Percentiles rank a stretch among this genome's conserved stretches.
Conservation (phyloP, 2,329 filamentous ascomycete genomes). For the Lasiodiplodia sp. region DNA sequence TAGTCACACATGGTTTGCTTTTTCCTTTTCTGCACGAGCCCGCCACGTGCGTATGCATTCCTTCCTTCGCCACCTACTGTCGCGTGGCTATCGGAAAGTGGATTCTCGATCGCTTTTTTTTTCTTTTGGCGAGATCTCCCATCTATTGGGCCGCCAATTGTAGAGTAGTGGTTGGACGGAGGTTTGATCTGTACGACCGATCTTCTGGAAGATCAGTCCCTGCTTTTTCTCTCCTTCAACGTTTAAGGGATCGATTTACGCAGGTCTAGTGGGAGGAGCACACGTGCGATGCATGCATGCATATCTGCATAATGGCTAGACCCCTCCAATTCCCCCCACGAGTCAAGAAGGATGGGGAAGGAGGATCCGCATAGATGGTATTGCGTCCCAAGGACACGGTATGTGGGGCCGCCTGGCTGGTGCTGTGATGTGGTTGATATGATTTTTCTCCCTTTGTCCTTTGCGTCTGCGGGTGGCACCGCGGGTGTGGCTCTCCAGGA, state of each 20-base stretch:
- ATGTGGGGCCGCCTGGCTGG: background rate
- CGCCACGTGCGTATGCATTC: background rate
- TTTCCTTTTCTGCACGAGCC: background rate
- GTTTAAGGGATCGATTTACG: background rate
- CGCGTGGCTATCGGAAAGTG: slow-evolving; percentile 1
- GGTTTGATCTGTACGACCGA: background rate
- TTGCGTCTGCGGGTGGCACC: background rate
- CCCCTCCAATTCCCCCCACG: background rate
- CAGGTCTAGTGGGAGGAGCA: background rate
- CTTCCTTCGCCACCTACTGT: background rate
- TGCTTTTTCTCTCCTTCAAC: background rate
- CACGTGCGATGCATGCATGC: background rate
- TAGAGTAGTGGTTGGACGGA: background rate
- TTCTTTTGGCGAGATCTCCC: background rate
- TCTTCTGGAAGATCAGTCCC: background rate
- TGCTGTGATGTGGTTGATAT: background rate
- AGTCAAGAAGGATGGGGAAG: background rate
- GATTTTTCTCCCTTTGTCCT: background rate
- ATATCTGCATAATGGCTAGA: background rate
- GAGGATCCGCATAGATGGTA: background rate
- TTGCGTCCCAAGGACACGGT: background rate
- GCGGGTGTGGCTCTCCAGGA: background rate
- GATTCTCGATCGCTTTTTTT: background rate
- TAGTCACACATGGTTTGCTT: background rate
- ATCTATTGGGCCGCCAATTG: background rate